phyloP scores from a whole-genome alignment of 2,329 filamentous ascomycete species.

The Aureobasidium uvarum region DNA sequence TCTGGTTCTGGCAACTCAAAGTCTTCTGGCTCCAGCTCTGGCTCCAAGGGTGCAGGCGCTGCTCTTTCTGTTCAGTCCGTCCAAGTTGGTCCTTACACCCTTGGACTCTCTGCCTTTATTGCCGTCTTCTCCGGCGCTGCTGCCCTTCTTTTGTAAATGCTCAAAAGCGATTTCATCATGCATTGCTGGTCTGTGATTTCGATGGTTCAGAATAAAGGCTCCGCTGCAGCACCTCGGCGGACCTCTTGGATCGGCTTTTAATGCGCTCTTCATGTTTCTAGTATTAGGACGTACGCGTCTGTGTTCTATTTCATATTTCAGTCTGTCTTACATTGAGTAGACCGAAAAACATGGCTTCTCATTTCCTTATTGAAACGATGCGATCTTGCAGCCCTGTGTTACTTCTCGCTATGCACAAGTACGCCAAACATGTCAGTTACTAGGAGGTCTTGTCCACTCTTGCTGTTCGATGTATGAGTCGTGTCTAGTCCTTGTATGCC shows the following conservation, averaged over 20 bases:
- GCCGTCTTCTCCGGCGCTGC: slow-evolving; percentile 54
- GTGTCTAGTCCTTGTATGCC: background rate
- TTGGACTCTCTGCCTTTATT: slow-evolving; percentile 52
- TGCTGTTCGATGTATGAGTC: background rate
- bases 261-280: slow-evolving; percentile 24
- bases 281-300: slow-evolving; percentile 8
- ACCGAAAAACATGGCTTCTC: background rate
- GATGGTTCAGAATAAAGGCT: slow-evolving; percentile 19
- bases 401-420: background rate
- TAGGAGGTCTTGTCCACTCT: background rate
- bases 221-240: background rate
- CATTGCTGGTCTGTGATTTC: slow-evolving; percentile 20
- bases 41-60: slow-evolving; percentile 41
- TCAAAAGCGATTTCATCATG: slow-evolving; percentile 5
- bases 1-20: slow-evolving; percentile 24
- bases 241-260: slow-evolving; percentile 8
- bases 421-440: background rate
- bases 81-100: slow-evolving; percentile 47
- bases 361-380: background rate
- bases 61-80: slow-evolving; percentile 48
- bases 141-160: slow-evolving; percentile 54
- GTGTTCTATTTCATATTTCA: slow-evolving; percentile 8
- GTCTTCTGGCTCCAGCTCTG: slow-evolving; percentile 29
- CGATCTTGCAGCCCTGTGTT: background rate
- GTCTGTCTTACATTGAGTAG: background rate